phyloP scores from a whole-genome alignment of 129 eudicot species.

The Centrapalus pauciflorus region DNA sequence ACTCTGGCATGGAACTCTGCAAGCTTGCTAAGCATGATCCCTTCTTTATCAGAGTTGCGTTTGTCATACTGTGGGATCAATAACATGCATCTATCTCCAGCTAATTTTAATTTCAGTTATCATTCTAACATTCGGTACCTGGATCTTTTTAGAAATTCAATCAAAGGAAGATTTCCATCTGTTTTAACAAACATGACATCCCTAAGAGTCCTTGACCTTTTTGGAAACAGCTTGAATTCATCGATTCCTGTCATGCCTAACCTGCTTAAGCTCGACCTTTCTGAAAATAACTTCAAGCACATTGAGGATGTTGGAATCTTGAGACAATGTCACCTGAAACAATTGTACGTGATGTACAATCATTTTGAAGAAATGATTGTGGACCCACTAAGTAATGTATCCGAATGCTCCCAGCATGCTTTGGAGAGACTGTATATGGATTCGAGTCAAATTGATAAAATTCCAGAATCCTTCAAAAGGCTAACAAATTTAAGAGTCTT shows the following conservation, averaged over 20 bases:
- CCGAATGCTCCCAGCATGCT: neutral
- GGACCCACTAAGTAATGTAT: neutral
- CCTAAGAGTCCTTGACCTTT: too few relatives aligned
- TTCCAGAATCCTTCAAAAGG: neutral
- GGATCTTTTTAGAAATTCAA: too few relatives aligned
- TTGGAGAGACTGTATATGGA: neutral
- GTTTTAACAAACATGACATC: too few relatives aligned
- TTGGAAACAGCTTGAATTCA: neutral
- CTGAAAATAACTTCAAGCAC: neutral
- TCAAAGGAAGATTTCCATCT: too few relatives aligned
- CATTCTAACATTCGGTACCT: too few relatives aligned
- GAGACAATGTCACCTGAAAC: neutral
- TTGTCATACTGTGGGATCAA: too few relatives aligned
- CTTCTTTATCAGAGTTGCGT: too few relatives aligned
- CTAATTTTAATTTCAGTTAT: too few relatives aligned
- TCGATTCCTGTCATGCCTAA: neutral
- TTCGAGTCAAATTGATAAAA: neutral
- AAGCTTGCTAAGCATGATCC: too few relatives aligned
- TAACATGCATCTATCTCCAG: too few relatives aligned
- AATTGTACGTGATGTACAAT: neutral
- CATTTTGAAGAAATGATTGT: neutral
- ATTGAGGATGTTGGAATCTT: neutral
- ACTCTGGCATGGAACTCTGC: too few relatives aligned
- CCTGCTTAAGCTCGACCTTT: neutral
- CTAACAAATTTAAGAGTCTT: slow-evolving; percentile 1